Evolutionary conservation across 176 grass and related monocot species (phyloP), one percentile per base, ranked within the genome.

Genomic region (Ensete glaucum): DNA sequence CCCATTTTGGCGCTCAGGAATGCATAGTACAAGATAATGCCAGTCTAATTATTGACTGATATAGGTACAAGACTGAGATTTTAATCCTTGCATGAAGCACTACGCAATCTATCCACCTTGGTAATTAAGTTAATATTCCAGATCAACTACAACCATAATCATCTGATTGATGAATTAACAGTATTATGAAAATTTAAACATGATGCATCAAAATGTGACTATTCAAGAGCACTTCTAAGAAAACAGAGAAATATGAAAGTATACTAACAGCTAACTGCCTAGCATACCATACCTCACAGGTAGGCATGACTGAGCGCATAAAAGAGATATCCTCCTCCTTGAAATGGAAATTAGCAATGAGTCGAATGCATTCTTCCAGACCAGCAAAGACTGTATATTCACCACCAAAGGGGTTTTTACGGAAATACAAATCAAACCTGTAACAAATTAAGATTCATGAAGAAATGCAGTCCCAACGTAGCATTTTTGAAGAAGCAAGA

Each of bases 381-480:
- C 95, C 95, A 76, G 88, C 95, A 85, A 93, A 93, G 73, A 98
- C 90, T 66, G 90, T 91, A 77, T 93, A 98, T 77, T 98, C 95
- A 54, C 95, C 95, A 16, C 90, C 90, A 87, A 98, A 98, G 71
- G 95, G 90, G 77, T 91, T 98, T 82, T 93, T 98, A 80, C 90
- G 93, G 29, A 98, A 98, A 82, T 98, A 98, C 29, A 98, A 66
- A 81, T 98, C 95, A 82, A 93, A 98, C 71, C 95, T 98, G 81
- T 66, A 85, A 87, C 77, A 83, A 34, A 73, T 72, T 59, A 83
- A 64, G 34, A 64, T 84, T 63, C 53, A 82, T 60, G 8, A 50
- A 77, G 66, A 76, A 82, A 70, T 70, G 34, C 34, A 43, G 3
- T 43, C 34, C 34, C 34, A 43, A 43, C 4, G 0, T 6, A 43